Percentiles rank a stretch among this genome's conserved stretches.
Conservation (phyloP, 495 filamentous ascomycete genomes). For the Talaromyces thailandensis region DNA sequence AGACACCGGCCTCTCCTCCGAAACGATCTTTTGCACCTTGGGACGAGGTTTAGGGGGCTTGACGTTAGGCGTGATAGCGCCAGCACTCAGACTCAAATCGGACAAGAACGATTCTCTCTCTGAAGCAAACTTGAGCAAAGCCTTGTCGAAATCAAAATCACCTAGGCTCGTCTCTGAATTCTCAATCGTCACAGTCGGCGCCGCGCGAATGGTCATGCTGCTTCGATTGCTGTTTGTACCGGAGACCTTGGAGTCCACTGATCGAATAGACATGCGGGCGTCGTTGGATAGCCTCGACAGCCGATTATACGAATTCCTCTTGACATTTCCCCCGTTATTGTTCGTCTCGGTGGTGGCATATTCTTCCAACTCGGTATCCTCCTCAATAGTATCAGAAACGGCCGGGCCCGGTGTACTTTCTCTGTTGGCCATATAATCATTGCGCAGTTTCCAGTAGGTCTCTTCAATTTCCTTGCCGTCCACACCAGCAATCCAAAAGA, state of each 20-base stretch:
- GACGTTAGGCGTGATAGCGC: constrained; percentile 62
- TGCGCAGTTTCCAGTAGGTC: constrained; percentile 36
- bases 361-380: constrained; percentile 61
- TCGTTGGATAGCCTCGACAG: constrained; percentile 57
- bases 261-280: constrained; percentile 54
- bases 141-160: constrained; percentile 87
- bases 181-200: constrained; percentile 14
- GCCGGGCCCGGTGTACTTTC: constrained; percentile 40
- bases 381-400: constrained; percentile 71
- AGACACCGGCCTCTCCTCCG: constrained; percentile 52
- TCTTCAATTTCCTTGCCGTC: constrained; percentile 53
- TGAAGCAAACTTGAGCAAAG: constrained; percentile 85
- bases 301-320: constrained; percentile 52
- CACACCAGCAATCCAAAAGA: constrained; percentile 97
- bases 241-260: constrained; percentile 43
- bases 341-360: constrained; percentile 29
- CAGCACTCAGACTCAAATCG: constrained; percentile 83
- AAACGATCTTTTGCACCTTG: constrained; percentile 70
- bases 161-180: constrained; percentile 27
- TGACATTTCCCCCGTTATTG: constrained; percentile 45
- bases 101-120: constrained; percentile 91
- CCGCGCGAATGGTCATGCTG: constrained; percentile 70
- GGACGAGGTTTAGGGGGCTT: constrained; percentile 63
- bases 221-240: constrained; percentile 77
- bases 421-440: constrained; percentile 41